These are phyloP conservation scores for Geotrichum citri-aurantii DNA, from an alignment of 1,139 yeast genomes.

Conservation along the genomic window DNA sequence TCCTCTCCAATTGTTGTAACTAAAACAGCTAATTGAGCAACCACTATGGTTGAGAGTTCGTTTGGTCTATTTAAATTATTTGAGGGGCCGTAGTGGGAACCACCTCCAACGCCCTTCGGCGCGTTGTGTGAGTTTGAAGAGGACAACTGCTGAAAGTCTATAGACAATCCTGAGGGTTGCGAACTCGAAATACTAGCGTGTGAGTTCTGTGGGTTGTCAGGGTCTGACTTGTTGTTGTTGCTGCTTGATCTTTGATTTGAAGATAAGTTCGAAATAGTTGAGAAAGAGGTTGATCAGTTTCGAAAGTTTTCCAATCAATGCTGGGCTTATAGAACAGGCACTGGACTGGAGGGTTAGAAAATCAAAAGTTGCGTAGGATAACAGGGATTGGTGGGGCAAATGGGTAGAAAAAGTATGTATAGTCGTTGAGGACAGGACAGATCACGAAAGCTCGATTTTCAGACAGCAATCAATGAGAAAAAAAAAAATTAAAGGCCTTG, in stretches of 20 bases:
- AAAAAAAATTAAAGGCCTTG: not conserved
- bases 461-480: not conserved
- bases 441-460: not conserved
- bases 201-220: conserved; percentile 6
- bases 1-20: conserved; percentile 42
- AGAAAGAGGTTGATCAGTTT: not conserved
- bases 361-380: not conserved
- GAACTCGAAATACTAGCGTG: conserved; percentile 7
- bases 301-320: not conserved
- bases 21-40: conserved; percentile 51
- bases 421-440: not conserved
- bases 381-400: not conserved
- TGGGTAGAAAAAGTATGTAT: not conserved
- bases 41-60: conserved; percentile 43
- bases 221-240: not conserved
- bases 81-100: conserved; percentile 8
- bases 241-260: not conserved
- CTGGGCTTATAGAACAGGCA: not conserved
- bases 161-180: conserved; percentile 16
- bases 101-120: conserved; percentile 18
- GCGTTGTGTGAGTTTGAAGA: conserved; percentile 6
- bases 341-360: not conserved
- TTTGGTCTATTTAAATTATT: conserved; percentile 6
- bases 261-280: conserved; percentile 11
- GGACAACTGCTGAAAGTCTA: conserved; percentile 12